Base-by-base conservation (phyloP, 1,139 yeast species). In the Zhuliangozyma parablackwelliae region DNA sequence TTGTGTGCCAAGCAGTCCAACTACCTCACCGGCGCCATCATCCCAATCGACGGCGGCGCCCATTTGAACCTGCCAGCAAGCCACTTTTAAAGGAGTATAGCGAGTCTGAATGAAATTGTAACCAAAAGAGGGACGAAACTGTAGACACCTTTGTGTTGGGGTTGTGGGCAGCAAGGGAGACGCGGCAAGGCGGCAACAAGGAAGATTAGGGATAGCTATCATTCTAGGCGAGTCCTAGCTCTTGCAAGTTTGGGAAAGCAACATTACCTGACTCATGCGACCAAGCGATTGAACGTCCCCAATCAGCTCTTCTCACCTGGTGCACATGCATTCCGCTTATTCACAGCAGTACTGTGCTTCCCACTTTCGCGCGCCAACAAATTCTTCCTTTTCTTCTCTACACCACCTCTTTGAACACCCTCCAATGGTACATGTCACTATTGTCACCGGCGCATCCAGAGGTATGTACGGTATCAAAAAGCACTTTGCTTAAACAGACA, bases 31-130 rank as follows among this genome's bases (percentile, higher is more conserved):
- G 92, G 92, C 10, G 65, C 74, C n/a, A 82, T 81, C 7, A 57
- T 84, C 35, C 85, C 88, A n/a, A 61, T 84, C 30, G 92, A 84
- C 52, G 94, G 94, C 21, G 94, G 92, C 28, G 58, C 68, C 25
- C 65, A 65, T 43, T 53, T 63, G 37, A 48, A 56, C 28, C 50
- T 49, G 23, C 54, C 43, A 16, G 54, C 57, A 25, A 35, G 51
- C 13, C 50, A 48, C 36, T 42, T 51, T 30, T 50, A 42, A 35
- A 27, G 11, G 10, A 16, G 25, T 30, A 30, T 30, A 20, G 25
- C 29, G 32, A 21, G 21, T 20, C 4, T 16, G 16, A 16, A 16
- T 16, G 16, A 16, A 16, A 16, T 16, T 26, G 13, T 26, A 29
- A 3, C 28, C 11, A n/a, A 26, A 26, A 26, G 11, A 4, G 11